A percentile compares a stretch with the other conserved stretches of the same genome.
Conservation (phyloP, 805 yeast genomes). For the Wickerhamomyces sydowiorum region DNA sequence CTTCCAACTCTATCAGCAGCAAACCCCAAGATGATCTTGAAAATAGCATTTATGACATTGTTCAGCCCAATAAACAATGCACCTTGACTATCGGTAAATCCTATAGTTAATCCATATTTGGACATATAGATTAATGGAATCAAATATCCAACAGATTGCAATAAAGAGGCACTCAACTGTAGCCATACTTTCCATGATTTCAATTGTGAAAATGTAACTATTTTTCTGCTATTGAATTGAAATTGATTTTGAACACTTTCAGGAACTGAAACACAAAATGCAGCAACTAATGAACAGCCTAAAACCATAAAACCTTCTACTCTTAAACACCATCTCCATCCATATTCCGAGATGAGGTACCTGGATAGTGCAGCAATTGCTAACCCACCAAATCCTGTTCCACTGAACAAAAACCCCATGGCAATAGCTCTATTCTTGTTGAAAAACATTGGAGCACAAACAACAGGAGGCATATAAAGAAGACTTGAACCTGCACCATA, state of each 20-base stretch:
- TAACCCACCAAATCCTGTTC: slow-evolving; percentile 32
- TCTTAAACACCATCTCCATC: slow-evolving; percentile 31
- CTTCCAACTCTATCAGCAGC: slow-evolving; percentile 36
- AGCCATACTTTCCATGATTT: slow-evolving; percentile 1
- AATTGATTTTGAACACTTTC: slow-evolving; percentile 3
- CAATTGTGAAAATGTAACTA: slow-evolving; percentile 3
- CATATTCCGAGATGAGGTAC: slow-evolving; percentile 21
- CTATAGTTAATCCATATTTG: slow-evolving; percentile 26
- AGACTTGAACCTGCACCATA: slow-evolving; percentile 30
- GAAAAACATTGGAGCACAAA: slow-evolving; percentile 28
- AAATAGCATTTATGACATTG: slow-evolving; percentile 27
- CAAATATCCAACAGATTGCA: slow-evolving; percentile 31
- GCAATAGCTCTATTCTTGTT: slow-evolving; percentile 28
- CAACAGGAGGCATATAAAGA: slow-evolving; percentile 29
- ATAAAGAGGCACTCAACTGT: slow-evolving; percentile 20
- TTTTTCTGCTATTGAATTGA: slow-evolving; percentile 6
- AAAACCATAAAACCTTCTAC: slow-evolving; percentile 25
- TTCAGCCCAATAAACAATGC: slow-evolving; percentile 31
- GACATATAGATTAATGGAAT: slow-evolving; percentile 31
- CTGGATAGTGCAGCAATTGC: slow-evolving; percentile 26
- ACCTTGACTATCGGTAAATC: slow-evolving; percentile 24
- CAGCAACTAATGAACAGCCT: not conserved
- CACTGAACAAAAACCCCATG: slow-evolving; percentile 29
- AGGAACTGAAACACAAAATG: slow-evolving; percentile 1
- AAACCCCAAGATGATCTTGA: slow-evolving; percentile 29